Evolutionary conservation across 768 basidiomycete genomes (phyloP).

Genomic region (Calocera cornea): DNA sequence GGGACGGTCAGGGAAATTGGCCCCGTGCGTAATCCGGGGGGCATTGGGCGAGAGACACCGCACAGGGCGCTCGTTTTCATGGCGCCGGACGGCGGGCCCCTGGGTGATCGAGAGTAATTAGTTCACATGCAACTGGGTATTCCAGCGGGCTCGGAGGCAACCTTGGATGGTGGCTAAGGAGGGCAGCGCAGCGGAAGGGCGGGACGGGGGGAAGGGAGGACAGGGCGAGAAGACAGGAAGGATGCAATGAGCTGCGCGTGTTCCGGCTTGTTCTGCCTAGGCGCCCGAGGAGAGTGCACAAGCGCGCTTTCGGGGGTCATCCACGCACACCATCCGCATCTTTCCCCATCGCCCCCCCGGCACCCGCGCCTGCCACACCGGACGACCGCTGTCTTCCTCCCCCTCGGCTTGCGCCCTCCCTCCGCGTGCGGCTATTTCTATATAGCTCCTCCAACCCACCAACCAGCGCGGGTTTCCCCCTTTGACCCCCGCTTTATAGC

Average conservation of each 20-base stretch:
- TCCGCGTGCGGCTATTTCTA: slow-evolving; percentile 1
- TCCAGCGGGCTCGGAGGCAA: too few relatives aligned
- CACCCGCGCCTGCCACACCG: too few relatives aligned
- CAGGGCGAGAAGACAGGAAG: background rate
- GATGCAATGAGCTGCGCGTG: background rate
- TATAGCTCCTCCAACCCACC: background rate
- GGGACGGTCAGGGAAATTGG: slow-evolving; percentile 3
- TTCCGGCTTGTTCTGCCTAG: background rate
- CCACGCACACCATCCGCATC: background rate
- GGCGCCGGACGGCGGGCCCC: background rate
- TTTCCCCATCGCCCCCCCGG: background rate
- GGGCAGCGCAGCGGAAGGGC: background rate
- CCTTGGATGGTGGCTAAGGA: too few relatives aligned
- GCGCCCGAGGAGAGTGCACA: slow-evolving; percentile 1
- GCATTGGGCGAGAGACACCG: background rate
- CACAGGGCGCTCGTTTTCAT: background rate
- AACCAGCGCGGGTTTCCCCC: background rate
- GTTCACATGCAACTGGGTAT: too few relatives aligned
- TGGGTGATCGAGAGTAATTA: too few relatives aligned
- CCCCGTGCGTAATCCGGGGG: background rate
- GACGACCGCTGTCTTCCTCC: too few relatives aligned
- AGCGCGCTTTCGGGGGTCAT: background rate
- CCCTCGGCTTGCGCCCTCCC: background rate
- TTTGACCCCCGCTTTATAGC: background rate
- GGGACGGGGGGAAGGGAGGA: background rate